phyloP scores from a whole-genome alignment of 176 grass and related monocot genomes.

The Elaeis guineensis region DNA sequence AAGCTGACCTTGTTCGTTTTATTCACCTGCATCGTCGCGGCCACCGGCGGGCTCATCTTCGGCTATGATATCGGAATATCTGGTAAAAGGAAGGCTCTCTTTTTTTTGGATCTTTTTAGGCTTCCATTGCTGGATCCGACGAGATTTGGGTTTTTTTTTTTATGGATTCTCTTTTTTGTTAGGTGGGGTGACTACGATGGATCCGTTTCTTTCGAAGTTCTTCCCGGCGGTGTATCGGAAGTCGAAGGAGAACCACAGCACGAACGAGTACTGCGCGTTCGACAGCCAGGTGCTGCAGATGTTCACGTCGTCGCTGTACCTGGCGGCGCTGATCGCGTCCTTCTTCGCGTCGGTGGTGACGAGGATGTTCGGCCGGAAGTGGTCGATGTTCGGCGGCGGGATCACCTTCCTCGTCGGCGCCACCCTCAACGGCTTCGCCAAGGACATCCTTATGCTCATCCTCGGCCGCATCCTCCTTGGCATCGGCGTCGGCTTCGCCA shows the following conservation, averaged over 20 bases:
- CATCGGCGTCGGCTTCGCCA: slow-evolving; percentile 43
- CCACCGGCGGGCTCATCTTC: slow-evolving; percentile 32
- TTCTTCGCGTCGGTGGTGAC: slow-evolving; percentile 59
- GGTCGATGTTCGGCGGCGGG: slow-evolving; percentile 91
- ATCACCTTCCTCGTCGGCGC: slow-evolving; percentile 61
- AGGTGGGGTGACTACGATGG: slow-evolving; percentile 73
- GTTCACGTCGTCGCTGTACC: slow-evolving; percentile 79
- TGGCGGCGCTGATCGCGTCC: slow-evolving; percentile 60
- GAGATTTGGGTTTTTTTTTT: not conserved
- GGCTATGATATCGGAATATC: slow-evolving; percentile 33
- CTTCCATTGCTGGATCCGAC: not conserved
- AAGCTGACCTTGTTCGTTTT: slow-evolving; percentile 27
- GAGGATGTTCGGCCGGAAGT: slow-evolving; percentile 61
- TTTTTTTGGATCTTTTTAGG: too few relatives aligned
- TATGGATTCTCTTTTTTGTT: not conserved
- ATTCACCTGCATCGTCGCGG: slow-evolving; percentile 20
- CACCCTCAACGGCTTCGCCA: slow-evolving; percentile 42
- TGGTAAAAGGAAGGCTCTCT: slow-evolving; percentile 2
- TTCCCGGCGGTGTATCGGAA: slow-evolving; percentile 65
- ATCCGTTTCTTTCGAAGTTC: slow-evolving; percentile 58
- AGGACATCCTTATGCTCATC: slow-evolving; percentile 35
- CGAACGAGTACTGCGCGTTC: slow-evolving; percentile 87
- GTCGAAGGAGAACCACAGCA: slow-evolving; percentile 26
- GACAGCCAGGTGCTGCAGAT: slow-evolving; percentile 74
- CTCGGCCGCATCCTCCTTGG: slow-evolving; percentile 44